These are phyloP conservation scores for Tanacetum coccineum DNA, from an alignment of 129 eudicot species.

Conservation along the genomic window DNA sequence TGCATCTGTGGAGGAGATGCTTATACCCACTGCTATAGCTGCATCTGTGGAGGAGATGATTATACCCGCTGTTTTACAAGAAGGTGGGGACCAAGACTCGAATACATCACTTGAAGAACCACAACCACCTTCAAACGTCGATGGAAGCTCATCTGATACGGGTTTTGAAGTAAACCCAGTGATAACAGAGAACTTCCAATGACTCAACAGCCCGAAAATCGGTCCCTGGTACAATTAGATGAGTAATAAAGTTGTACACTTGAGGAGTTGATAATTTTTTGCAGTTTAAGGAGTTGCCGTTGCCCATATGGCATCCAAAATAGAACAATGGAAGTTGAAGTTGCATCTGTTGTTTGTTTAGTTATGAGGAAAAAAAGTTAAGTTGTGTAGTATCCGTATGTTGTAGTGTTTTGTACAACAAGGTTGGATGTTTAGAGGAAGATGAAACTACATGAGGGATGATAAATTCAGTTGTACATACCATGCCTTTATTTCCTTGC, in stretches of 20 bases:
- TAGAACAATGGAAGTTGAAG: conserved; percentile 28
- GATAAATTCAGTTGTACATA: conserved; percentile 26
- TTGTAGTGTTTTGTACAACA: conserved; percentile 26
- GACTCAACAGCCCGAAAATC: conserved; percentile 15
- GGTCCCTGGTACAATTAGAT: conserved; percentile 8
- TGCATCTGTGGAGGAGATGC: conserved; percentile 2
- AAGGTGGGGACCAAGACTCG: conserved; percentile 19
- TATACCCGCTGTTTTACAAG: conserved; percentile 2
- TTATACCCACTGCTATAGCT: neutral
- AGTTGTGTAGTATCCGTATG: conserved; percentile 19
- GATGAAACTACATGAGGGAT: conserved; percentile 27
- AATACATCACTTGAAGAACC: conserved; percentile 20
- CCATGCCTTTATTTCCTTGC: conserved; percentile 21
- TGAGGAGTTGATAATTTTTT: conserved; percentile 30
- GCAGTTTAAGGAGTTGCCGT: conserved; percentile 25
- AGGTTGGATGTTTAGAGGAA: conserved; percentile 27
- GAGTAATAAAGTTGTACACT: conserved; percentile 32
- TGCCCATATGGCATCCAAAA: conserved; percentile 19
- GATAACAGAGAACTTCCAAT: conserved; percentile 9
- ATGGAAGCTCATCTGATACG: conserved; percentile 11
- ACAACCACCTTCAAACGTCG: conserved; percentile 15
- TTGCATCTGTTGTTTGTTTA: conserved; percentile 25
- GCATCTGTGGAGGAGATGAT: neutral
- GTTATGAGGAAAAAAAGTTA: conserved; percentile 11
- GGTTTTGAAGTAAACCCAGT: conserved; percentile 15